phyloP scores from a whole-genome alignment of 2,329 filamentous ascomycete genomes.

The Fusarium setosum region DNA sequence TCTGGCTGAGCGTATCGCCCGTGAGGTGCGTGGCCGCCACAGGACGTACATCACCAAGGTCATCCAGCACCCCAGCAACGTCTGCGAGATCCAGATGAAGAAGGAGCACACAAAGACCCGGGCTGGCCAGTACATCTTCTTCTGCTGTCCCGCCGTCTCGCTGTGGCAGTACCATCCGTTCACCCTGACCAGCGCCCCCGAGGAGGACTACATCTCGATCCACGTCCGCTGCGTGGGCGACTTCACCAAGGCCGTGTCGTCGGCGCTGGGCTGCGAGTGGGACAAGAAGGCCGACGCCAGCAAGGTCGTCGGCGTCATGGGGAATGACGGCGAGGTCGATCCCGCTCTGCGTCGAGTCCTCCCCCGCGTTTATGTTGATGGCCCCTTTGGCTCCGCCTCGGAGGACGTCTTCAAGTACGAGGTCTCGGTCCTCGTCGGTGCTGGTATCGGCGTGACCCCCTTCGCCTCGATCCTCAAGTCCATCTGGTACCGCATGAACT shows the following conservation, averaged over 20 bases:
- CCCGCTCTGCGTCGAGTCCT: conserved; percentile 78
- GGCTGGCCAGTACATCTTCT: conserved; percentile 89
- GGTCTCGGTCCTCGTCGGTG: conserved; percentile 81
- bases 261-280: conserved; percentile 80
- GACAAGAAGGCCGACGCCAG: conserved; percentile 66
- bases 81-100: conserved; percentile 92
- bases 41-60: conserved; percentile 91
- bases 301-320: conserved; percentile 76
- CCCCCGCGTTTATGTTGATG: conserved; percentile 84
- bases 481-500: conserved; percentile 95
- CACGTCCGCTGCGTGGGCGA: conserved; percentile 87
- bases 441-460: conserved; percentile 87
- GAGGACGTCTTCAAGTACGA: conserved; percentile 94
- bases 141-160: conserved; percentile 87
- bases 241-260: conserved; percentile 78
- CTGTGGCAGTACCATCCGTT: conserved; percentile 93
- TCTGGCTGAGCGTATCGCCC: conserved; percentile 80
- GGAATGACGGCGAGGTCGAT: conserved; percentile 69
- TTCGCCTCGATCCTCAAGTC: conserved; percentile 90
- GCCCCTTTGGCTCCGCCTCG: conserved; percentile 86
- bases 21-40: conserved; percentile 83
- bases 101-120: conserved; percentile 86
- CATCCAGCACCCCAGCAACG: conserved; percentile 88
- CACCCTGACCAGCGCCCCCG: conserved; percentile 85
- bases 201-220: conserved; percentile 91